Conservation (phyloP, 2,329 filamentous ascomycete species). For the Ophiostoma ips region DNA sequence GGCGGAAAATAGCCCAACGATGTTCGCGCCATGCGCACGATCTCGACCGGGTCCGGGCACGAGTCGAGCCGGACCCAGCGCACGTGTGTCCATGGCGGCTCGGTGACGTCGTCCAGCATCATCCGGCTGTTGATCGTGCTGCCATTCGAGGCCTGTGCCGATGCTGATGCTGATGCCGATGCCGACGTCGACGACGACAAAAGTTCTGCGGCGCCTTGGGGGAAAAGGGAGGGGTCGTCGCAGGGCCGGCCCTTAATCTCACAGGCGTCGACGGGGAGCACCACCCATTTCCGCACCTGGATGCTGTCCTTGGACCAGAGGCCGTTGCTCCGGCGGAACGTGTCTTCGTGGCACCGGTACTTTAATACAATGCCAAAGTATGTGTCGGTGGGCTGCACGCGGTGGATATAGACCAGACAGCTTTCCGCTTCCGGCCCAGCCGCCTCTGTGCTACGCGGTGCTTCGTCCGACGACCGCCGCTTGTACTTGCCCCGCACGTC, state of each 20-base stretch:
- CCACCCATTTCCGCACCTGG: conserved; percentile 65
- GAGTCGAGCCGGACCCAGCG: conserved; percentile 77
- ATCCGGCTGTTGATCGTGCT: conserved; percentile 15
- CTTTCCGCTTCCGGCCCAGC: conserved; percentile 47
- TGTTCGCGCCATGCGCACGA: conserved; percentile 68
- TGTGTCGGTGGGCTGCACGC: conserved; percentile 69
- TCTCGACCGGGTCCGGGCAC: conserved; percentile 56
- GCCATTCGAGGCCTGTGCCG: conserved; percentile 1
- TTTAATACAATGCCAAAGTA: conserved; percentile 82
- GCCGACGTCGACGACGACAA: conserved; percentile 25
- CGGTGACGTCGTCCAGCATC: conserved; percentile 26
- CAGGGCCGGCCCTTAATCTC: conserved; percentile 62
- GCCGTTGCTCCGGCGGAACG: conserved; percentile 76
- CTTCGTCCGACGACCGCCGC: conserved; percentile 54
- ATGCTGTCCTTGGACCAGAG: conserved; percentile 92
- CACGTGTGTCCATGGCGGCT: conserved; percentile 69
- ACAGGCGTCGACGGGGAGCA: conserved; percentile 82
- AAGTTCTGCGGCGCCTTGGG: conserved; percentile 34
- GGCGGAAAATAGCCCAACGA: conserved; percentile 86
- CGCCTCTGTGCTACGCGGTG: conserved; percentile 11
- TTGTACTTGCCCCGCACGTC: conserved; percentile 45
- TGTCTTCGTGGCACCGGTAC: conserved; percentile 73
- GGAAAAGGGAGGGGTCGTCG: conserved; percentile 33
- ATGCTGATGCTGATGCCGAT: conserved; percentile 13
- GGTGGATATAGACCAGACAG: conserved; percentile 80